phyloP scores from a whole-genome alignment of 2,329 filamentous ascomycete species.

The Fusarium sulawesiense region DNA sequence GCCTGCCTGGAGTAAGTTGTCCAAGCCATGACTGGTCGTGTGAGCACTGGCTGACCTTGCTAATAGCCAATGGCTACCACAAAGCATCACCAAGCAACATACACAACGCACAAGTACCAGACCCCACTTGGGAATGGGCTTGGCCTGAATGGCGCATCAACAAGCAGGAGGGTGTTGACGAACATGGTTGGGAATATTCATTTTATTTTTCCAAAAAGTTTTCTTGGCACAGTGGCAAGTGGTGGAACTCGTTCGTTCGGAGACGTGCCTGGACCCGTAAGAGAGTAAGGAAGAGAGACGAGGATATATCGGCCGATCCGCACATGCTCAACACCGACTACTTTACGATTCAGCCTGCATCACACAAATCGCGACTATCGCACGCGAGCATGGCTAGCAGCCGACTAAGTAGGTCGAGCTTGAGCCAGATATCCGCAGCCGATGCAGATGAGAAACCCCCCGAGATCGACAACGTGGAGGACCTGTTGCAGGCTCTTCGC shows the following conservation, averaged over 20 bases:
- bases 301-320: slow-evolving; percentile 62
- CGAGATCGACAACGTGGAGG: slow-evolving; percentile 71
- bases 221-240: slow-evolving; percentile 89
- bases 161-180: slow-evolving; percentile 80
- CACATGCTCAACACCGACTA: slow-evolving; percentile 81
- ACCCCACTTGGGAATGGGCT: slow-evolving; percentile 94
- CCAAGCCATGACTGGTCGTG: neutral
- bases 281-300: slow-evolving; percentile 70
- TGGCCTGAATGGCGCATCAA: slow-evolving; percentile 74
- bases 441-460: slow-evolving; percentile 68
- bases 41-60: slow-evolving; percentile 10
- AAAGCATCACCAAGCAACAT: slow-evolving; percentile 74
- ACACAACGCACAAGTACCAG: slow-evolving; percentile 89
- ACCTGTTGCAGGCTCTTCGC: slow-evolving; percentile 76
- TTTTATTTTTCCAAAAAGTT: slow-evolving; percentile 82
- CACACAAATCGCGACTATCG: slow-evolving; percentile 50
- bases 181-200: slow-evolving; percentile 96
- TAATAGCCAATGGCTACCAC: slow-evolving; percentile 69
- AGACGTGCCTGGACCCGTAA: slow-evolving; percentile 88
- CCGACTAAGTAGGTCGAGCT: slow-evolving; percentile 53
- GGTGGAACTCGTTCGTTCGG: slow-evolving; percentile 96
- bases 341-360: slow-evolving; percentile 77
- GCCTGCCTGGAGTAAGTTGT: slow-evolving; percentile 74
- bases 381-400: slow-evolving; percentile 51
- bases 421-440: slow-evolving; percentile 51